phyloP scores from a whole-genome alignment of 2,329 filamentous ascomycete genomes.

The Trichoderma sp. region DNA sequence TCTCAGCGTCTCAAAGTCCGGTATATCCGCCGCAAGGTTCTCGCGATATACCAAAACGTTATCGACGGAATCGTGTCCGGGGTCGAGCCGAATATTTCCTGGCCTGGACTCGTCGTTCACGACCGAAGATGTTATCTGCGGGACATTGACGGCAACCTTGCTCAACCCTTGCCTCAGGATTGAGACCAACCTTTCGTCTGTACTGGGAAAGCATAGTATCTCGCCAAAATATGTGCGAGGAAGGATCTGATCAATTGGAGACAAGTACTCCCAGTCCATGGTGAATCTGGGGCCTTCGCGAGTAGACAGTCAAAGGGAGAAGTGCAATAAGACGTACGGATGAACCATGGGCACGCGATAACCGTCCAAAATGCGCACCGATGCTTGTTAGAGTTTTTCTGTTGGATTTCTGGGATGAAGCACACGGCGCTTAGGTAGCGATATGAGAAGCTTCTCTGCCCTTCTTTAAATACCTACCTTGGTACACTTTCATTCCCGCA shows the following conservation, averaged over 20 bases:
- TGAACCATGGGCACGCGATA: no score
- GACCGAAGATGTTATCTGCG: constrained; percentile 4
- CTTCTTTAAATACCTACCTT: no score
- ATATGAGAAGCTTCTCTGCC: no score
- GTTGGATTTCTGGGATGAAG: no score
- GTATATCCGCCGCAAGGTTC: background rate
- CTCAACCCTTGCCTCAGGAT: background rate
- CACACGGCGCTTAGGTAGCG: no score
- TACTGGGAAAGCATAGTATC: constrained; percentile 6
- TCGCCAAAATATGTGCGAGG: constrained; percentile 9
- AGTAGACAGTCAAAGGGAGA: background rate
- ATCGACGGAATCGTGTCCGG: background rate
- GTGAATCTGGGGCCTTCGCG: background rate
- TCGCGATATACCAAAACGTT: background rate
- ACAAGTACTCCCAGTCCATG: constrained; percentile 10
- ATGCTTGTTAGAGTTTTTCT: no score
- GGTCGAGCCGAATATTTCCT: background rate
- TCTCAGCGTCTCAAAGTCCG: background rate
- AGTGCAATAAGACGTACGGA: background rate
- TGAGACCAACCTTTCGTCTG: background rate
- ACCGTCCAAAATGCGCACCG: no score
- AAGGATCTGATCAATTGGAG: constrained; percentile 6
- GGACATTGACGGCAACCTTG: background rate
- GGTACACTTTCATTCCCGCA: no score
- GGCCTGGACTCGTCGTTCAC: background rate